Conservation (phyloP, 768 basidiomycete species). For the Phylloporus sp. region DNA sequence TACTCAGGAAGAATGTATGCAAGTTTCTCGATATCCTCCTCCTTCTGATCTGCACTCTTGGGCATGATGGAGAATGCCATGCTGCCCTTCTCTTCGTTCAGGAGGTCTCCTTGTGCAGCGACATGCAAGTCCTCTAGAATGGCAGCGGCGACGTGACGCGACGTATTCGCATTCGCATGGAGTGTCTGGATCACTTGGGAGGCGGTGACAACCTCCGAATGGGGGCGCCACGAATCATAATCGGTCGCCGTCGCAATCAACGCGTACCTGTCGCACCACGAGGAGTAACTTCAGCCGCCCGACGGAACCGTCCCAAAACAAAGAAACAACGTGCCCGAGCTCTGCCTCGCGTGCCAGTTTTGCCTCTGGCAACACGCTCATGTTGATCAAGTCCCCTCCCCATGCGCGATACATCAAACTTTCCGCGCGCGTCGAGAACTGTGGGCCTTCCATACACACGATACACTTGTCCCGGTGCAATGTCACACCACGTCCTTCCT, state of each 20-base stretch:
- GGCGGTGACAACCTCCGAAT: constrained; percentile 78
- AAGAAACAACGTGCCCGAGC: constrained; percentile 51
- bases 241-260: constrained; percentile 89
- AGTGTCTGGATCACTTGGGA: constrained; percentile 90
- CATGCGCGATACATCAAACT: constrained; percentile 88
- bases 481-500: constrained; percentile 53
- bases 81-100: constrained; percentile 68
- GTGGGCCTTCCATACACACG: constrained; percentile 96
- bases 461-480: constrained; percentile 81
- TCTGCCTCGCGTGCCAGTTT: constrained; percentile 96
- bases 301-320: neutral
- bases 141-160: constrained; percentile 66
- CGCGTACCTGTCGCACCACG: constrained; percentile 59
- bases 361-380: constrained; percentile 96
- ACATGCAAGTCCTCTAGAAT: constrained; percentile 68
- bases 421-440: constrained; percentile 98
- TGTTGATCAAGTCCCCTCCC: constrained; percentile 94
- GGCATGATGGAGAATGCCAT: constrained; percentile 90
- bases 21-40: constrained; percentile 63
- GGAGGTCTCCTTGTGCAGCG: constrained; percentile 49
- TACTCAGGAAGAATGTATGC: constrained; percentile 76
- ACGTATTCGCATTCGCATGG: constrained; percentile 78
- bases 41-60: constrained; percentile 44
- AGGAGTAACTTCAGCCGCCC: neutral
- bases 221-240: constrained; percentile 91